Percentiles rank a stretch among this genome's conserved stretches.
These are phyloP conservation scores for Trichopus zeylanicus DNA, from an alignment of 116 monocot species.

Conservation along the genomic window DNA sequence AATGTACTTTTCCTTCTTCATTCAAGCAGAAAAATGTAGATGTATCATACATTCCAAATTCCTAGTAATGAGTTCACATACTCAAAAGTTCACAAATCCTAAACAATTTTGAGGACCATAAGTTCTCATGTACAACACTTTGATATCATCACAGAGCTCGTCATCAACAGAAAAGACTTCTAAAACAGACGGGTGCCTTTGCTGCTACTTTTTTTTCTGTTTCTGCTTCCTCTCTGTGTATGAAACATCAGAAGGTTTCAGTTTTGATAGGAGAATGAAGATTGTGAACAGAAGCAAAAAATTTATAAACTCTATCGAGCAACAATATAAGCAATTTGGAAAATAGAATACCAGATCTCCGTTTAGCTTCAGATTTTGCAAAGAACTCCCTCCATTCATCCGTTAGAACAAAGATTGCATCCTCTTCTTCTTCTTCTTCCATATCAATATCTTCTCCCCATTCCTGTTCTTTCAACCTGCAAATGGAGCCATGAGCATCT, in stretches of 20 bases:
- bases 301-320: neutral
- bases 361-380: conserved; percentile 81
- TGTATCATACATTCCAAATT: too few species aligned
- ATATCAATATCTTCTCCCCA: neutral
- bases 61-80: too few species aligned
- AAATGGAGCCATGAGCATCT: neutral
- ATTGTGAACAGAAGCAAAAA: neutral
- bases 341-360: conserved; percentile 30
- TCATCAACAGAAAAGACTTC: neutral
- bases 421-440: conserved; percentile 35
- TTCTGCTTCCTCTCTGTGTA: conserved; percentile 9
- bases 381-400: conserved; percentile 91
- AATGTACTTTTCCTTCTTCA: too few species aligned
- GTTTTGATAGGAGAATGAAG: neutral
- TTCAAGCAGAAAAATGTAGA: too few species aligned
- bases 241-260: neutral
- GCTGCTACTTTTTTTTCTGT: neutral
- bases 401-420: conserved; percentile 55
- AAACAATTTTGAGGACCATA: too few species aligned
- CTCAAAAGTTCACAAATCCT: too few species aligned
- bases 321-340: neutral
- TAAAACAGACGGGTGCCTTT: neutral
- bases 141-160: too few species aligned
- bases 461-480: conserved; percentile 5
- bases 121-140: too few species aligned